Base-by-base conservation (phyloP, 2,329 filamentous ascomycete species). In the Penicillium paneum region DNA sequence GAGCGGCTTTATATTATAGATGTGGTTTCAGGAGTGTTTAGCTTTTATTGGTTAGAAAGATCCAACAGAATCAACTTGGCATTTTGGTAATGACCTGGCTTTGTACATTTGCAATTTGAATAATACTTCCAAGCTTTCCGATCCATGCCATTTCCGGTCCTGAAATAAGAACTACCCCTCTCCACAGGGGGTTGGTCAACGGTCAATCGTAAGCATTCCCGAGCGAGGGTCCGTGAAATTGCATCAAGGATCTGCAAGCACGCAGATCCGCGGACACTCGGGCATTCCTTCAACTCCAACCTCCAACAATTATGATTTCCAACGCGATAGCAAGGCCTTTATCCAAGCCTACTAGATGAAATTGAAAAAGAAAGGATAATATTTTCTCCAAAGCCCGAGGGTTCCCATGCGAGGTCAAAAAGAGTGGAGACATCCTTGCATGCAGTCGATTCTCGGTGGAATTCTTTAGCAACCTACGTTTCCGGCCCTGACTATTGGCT, bases 391-490 rank as follows among this genome's bases (percentile, higher is more conserved):
- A 24, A 28, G 8, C 32, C 21, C 21, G 12, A 13, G 15, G 15
- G 8, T n/a, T 12, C 34, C 10, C 43, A 46, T 46, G 50, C 51
- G 29, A 44, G 29, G 17, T 34, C 13, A 35, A 52, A 55, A 44
- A 56, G 43, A 47, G 45, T 49, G 49, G 60, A 51, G 35, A 48
- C 40, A 47, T 60, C 60, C 62, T 63, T 64, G 62, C 62, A 52
- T 63, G 13, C 42, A 49, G 55, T 59, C 49, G 46, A 59, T 54
- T 43, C 19, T 51, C 45, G 44, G 43, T 48, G 49, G 57, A 60
- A 64, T 62, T 40, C 19, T 26, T 24, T 24, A 32, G 53, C 44
- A 45, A 43, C 29, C 39, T 49, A n/a, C 45, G 15, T 26, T 54
- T 54, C 46, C 49, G 12, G 36, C 28, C 8, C 28, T 21, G 44